These are phyloP conservation scores for Marchantia paleacea DNA, from an alignment of 225 moss, liverwort and hornwort species.

Conservation along the genomic window DNA sequence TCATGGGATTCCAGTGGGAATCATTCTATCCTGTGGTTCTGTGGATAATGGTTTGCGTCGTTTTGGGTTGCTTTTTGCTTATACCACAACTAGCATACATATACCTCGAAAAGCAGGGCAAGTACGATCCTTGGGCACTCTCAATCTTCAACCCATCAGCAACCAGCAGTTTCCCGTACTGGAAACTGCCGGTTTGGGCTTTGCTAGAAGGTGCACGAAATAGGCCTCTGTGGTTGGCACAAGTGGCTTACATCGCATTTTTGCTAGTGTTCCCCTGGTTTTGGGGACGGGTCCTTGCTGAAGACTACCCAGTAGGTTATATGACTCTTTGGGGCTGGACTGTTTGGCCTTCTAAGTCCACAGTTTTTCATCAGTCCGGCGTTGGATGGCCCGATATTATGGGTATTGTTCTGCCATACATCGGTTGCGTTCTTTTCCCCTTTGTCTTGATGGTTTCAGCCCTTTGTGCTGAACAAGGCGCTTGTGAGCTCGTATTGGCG, in stretches of 20 bases:
- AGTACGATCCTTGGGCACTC: slow-evolving; percentile 56
- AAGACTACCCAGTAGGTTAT: slow-evolving; percentile 73
- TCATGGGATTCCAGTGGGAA: slow-evolving; percentile 71
- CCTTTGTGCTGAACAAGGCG: slow-evolving; percentile 73
- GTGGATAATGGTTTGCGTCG: slow-evolving; percentile 50
- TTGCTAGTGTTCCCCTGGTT: slow-evolving; percentile 87
- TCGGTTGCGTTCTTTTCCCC: slow-evolving; percentile 65
- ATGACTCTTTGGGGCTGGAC: slow-evolving; percentile 87
- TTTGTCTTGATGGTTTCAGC: slow-evolving; percentile 68
- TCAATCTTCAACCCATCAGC: slow-evolving; percentile 56
- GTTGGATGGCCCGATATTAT: slow-evolving; percentile 79
- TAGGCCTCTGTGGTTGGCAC: slow-evolving; percentile 53
- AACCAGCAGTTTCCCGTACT: slow-evolving; percentile 43
- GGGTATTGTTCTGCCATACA: slow-evolving; percentile 73
- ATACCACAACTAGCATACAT: slow-evolving; percentile 56
- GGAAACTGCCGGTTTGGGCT: slow-evolving; percentile 70
- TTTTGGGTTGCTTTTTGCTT: slow-evolving; percentile 49
- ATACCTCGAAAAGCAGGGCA: slow-evolving; percentile 51
- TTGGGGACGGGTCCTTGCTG: slow-evolving; percentile 73
- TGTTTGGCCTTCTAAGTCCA: slow-evolving; percentile 52
- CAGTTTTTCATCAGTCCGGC: slow-evolving; percentile 45
- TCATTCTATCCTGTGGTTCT: slow-evolving; percentile 50
- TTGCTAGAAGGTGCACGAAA: slow-evolving; percentile 72
- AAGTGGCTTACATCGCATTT: slow-evolving; percentile 47
- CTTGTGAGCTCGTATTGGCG: slow-evolving; percentile 55